These are phyloP conservation scores for Phycomyces nitens DNA, from an alignment of 192 early-diverging fungal genomes.

Conservation along the genomic window DNA sequence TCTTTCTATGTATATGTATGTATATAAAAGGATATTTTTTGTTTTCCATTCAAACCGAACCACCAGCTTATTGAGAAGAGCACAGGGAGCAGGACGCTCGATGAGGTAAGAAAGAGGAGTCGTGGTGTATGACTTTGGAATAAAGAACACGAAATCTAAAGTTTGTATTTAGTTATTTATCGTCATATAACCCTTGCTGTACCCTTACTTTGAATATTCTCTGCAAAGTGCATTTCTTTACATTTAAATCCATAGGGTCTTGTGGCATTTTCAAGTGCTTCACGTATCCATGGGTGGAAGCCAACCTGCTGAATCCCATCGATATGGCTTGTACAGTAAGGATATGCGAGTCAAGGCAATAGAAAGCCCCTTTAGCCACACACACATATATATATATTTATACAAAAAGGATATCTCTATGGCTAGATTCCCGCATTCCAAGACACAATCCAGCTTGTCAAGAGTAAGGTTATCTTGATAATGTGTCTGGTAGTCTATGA, in stretches of 20 bases:
- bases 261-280: not conserved
- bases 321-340: conserved; percentile 1
- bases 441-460: not conserved
- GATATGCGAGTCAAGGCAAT: not conserved
- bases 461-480: not conserved
- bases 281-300: not conserved
- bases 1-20: not conserved
- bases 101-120: not conserved
- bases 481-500: not conserved
- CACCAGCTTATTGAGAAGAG: not conserved
- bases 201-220: not conserved
- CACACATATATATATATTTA: no score
- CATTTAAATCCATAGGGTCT: not conserved
- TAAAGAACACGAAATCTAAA: not conserved
- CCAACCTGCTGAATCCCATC: not conserved
- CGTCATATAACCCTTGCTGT: not conserved
- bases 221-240: not conserved
- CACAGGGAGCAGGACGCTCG: not conserved
- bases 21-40: conserved; percentile 1
- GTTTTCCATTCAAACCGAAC: not conserved
- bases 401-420: not conserved
- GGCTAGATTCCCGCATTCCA: not conserved
- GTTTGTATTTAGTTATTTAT: not conserved
- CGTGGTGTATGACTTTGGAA: not conserved
- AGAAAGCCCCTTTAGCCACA: no score